phyloP scores from a whole-genome alignment of 2,329 filamentous ascomycete species.

The Alternaria sp. region DNA sequence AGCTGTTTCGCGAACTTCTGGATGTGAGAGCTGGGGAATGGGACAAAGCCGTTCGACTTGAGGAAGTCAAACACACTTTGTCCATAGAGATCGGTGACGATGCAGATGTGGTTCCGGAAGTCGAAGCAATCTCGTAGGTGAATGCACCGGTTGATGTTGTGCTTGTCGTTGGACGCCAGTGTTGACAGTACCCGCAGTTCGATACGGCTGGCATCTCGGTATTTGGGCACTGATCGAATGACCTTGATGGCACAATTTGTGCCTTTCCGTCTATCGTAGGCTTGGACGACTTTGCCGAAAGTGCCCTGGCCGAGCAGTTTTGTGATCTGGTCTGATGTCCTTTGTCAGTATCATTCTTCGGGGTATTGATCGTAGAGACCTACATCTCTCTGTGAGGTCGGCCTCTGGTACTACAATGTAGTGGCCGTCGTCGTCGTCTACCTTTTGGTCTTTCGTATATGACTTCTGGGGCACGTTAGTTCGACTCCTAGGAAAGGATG shows the following conservation, averaged over 20 bases:
- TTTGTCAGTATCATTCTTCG: conserved; percentile 19
- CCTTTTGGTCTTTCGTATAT: conserved; percentile 67
- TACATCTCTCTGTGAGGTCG: conserved; percentile 82
- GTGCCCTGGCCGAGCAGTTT: conserved; percentile 94
- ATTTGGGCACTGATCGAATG: conserved; percentile 97
- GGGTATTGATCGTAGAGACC: not conserved
- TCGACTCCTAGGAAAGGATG: not conserved
- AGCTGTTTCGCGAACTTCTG: conserved; percentile 95
- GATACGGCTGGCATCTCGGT: conserved; percentile 93
- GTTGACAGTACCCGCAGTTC: conserved; percentile 93
- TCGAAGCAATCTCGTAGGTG: conserved; percentile 97
- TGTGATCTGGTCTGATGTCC: conserved; percentile 75
- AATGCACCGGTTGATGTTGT: conserved; percentile 95
- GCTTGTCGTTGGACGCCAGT: conserved; percentile 85
- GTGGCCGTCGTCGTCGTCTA: conserved; percentile 96
- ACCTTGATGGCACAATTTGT: conserved; percentile 95
- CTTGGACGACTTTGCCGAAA: conserved; percentile 97
- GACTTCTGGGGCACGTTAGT: conserved; percentile 50
- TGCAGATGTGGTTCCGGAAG: conserved; percentile 95
- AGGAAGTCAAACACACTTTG: conserved; percentile 99
- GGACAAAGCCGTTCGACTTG: conserved; percentile 92
- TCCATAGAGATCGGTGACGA: conserved; percentile 77
- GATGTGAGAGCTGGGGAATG: conserved; percentile 98
- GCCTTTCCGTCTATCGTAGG: conserved; percentile 77
- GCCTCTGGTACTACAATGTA: conserved; percentile 92